Base-by-base conservation (phyloP, 1,284 basidiomycete genomes). In the Phlebopus sp. region DNA sequence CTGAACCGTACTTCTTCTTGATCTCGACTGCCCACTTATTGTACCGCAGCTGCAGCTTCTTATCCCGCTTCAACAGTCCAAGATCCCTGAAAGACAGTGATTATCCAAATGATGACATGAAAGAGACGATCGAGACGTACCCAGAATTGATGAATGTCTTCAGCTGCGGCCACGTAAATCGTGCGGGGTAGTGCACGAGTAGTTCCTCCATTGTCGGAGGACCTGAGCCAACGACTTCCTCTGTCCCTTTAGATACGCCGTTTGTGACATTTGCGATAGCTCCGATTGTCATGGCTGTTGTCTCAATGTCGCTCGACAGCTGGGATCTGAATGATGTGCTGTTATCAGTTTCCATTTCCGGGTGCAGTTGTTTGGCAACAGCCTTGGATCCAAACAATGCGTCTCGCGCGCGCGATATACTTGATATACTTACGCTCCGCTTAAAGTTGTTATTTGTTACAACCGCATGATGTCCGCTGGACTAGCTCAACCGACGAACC, bases 71-170 rank as follows among this genome's bases (percentile, higher is more conserved):
- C 43, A 91, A 69, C 31, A 89, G 70, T 2, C 86, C 86, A 37
- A 91, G 77, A 62, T 91, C 87, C 29, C 86, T 90, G 56, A 29
- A 43, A 48, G 30, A 32, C 37, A 37, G 36, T 53, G 47, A 30
- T 49, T 21, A 23, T 9, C 2, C 27, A 32, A 10, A 14, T 25
- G 23, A 5, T 23, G 45, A 19, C 31, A 41, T 32, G 27, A 32
- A 19, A 37, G n/a, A 50, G 57, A 29, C 25, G 17, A 32, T 38
- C 3, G 4, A 17, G 42, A 58, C 69, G 42, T 59, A 86, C 86
- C 86, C 86, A 47, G 86, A 84, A 59, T 83, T 86, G 43, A 90
- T 75, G 55, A 90, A 88, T 2, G 81, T 77, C 67, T 82, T 89
- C 25, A 90, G 68, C 58, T 90, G 81, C 8, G 67, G 55, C 84